Evolutionary conservation across 176 grass and related monocot genomes (phyloP).

Genomic region (Carex pumila): DNA sequence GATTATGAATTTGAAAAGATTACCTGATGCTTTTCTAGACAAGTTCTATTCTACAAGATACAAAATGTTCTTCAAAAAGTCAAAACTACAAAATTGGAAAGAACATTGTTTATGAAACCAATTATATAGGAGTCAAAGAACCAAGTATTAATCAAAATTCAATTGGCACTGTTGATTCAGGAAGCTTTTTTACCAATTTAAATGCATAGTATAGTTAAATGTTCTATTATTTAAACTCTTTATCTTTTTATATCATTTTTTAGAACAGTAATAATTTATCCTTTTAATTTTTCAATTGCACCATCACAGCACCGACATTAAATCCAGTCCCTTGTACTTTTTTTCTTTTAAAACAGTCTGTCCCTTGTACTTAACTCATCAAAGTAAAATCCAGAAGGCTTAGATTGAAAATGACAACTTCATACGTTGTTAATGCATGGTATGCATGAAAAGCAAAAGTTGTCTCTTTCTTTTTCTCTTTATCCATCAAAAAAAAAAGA

Average conservation of each 20-base stretch:
- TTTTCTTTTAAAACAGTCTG: not conserved
- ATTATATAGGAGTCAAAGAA: not conserved
- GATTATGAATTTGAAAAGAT: not conserved
- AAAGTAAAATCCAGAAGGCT: not conserved
- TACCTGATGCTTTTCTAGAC: not conserved
- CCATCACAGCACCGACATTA: not conserved
- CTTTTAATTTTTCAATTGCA: not conserved
- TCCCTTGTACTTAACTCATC: not conserved
- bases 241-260: not conserved
- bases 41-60: not conserved
- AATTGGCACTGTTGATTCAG: not conserved
- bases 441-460: constrained; percentile 83
- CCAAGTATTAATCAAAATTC: not conserved
- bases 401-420: constrained; percentile 18
- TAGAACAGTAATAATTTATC: not conserved
- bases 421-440: constrained; percentile 75
- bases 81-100: not conserved
- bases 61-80: not conserved
- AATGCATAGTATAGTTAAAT: not conserved
- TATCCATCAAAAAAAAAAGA: constrained; percentile 15
- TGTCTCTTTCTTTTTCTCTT: constrained; percentile 22
- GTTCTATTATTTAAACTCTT: not conserved
- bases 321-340: not conserved
- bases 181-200: not conserved
- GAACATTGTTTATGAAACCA: not conserved